A percentile compares a stretch with the other conserved stretches of the same genome.
These are phyloP conservation scores for Fusarium equiseti DNA, from an alignment of 2,329 filamentous ascomycete species.

Conservation along the genomic window DNA sequence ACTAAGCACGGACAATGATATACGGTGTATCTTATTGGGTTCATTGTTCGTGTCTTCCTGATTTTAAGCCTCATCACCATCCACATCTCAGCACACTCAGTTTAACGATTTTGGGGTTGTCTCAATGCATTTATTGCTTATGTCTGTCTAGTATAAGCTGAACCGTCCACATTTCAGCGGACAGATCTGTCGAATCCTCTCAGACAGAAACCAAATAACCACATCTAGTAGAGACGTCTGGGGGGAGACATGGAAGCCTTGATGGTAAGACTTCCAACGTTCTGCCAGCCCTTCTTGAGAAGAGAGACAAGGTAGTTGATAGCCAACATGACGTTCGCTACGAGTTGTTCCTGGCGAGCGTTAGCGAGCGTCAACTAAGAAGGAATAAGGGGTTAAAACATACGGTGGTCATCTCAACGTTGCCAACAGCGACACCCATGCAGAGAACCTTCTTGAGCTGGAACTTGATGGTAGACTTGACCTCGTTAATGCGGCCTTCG, in stretches of 20 bases:
- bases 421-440: slow-evolving; percentile 99
- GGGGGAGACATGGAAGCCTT: slow-evolving; percentile 99
- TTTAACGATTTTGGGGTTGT: slow-evolving; percentile 9
- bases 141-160: slow-evolving; percentile 38
- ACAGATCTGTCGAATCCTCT: slow-evolving; percentile 36
- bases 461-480: slow-evolving; percentile 99
- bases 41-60: background rate
- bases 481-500: slow-evolving; percentile 89
- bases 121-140: slow-evolving; percentile 38
- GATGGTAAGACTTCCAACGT: slow-evolving; percentile 99
- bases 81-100: background rate
- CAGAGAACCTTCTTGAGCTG: slow-evolving; percentile 99
- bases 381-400: background rate
- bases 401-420: slow-evolving; percentile 85
- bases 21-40: background rate
- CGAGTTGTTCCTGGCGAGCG: slow-evolving; percentile 81
- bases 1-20: background rate
- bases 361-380: background rate
- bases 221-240: slow-evolving; percentile 91
- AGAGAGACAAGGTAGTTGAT: slow-evolving; percentile 99
- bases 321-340: slow-evolving; percentile 99
- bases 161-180: slow-evolving; percentile 34
- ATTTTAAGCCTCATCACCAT: background rate
- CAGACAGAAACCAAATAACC: slow-evolving; percentile 42
- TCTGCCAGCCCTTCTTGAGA: slow-evolving; percentile 99